Base-by-base conservation (phyloP, 768 basidiomycete genomes). In the Suillus variegatus region DNA sequence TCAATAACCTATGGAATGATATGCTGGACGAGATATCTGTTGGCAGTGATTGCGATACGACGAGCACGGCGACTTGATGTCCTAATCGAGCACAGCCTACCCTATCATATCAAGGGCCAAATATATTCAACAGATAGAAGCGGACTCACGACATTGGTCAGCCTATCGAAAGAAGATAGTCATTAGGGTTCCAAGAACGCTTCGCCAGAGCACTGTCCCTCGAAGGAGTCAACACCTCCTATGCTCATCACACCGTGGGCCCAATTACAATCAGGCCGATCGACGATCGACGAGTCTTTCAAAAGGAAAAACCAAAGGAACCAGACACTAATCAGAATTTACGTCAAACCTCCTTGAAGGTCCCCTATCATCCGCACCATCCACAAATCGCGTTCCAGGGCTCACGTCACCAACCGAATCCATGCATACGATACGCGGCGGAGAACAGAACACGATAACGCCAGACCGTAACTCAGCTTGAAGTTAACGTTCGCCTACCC, bases 341-440 rank as follows among this genome's bases (percentile, higher is more conserved):
- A 58, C 51, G 28, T 52, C 51, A 52, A 52, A 28, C 16, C 1
- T 1, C 28, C 3, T 14, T 52, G 28, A 5, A 32, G 32, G 32
- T 41, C 56, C 25, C 41, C 16, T 22, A 22, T 28, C 58, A 43
- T 43, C 25, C 25, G 41, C 40, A 60, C 57, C 57, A 18, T 12
- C 57, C 58, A 60, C 18, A 41, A 28, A 44, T 43, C 58, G 58
- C 58, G 41, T 60, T 40, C 28, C 41, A 43, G 58, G 58, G 58
- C 28, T 8, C 58, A 60, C 58, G 28, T 60, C 58, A 60, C 40
- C 13, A 60, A 13, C 10, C 4, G 6, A 25, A 60, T 20, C 25
- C 41, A 60, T 28, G 12, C 25, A 20, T 20, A 32, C 18, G 57
- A 58, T 58, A 60, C 58, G 41, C 58, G 57, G 57, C 57, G 25